Percentiles rank a stretch among this genome's conserved stretches.
These are phyloP conservation scores for Camellia oleifera DNA, from an alignment of 179 eudicot genomes.

Conservation along the genomic window DNA sequence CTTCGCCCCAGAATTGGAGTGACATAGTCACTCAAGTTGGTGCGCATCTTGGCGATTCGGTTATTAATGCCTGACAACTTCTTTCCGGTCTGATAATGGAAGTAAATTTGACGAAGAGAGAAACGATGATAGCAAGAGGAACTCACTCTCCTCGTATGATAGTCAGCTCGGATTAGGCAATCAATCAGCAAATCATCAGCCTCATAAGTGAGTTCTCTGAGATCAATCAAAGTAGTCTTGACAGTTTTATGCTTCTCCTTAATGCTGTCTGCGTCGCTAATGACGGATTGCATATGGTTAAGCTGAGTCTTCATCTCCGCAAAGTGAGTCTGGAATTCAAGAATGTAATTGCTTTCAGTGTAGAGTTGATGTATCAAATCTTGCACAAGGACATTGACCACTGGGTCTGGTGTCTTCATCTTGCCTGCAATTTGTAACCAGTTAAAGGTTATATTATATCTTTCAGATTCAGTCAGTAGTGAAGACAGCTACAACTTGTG, in stretches of 20 bases:
- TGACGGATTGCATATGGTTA: neutral
- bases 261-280: neutral
- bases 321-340: neutral
- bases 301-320: conserved; percentile 1
- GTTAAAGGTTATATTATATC: too few species aligned
- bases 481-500: too few species aligned
- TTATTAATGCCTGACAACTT: neutral
- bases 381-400: neutral
- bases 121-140: neutral
- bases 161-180: neutral
- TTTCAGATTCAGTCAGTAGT: too few species aligned
- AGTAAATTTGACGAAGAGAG: neutral
- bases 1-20: neutral
- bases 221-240: neutral
- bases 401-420: neutral
- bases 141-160: neutral
- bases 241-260: neutral
- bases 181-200: neutral
- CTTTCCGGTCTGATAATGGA: neutral
- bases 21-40: neutral
- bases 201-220: neutral
- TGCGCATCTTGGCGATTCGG: neutral
- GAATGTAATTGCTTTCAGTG: neutral
- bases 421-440: neutral
- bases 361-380: neutral